These are phyloP conservation scores for Plasmodium relictum DNA, from an alignment of 169 alveolate species.

Conservation along the genomic window DNA sequence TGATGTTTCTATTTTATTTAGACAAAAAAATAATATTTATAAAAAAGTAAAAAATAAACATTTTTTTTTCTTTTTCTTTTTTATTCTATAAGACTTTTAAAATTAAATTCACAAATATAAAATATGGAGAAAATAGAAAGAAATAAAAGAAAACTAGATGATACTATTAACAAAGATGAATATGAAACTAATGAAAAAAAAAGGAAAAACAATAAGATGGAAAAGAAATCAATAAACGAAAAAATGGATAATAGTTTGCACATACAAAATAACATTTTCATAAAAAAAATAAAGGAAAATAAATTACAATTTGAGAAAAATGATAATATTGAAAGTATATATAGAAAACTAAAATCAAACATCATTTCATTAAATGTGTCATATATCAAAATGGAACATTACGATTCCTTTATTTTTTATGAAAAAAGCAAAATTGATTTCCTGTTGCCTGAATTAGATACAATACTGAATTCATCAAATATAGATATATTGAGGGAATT, in stretches of 20 bases:
- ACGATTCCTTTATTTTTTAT: slow-evolving; percentile 57
- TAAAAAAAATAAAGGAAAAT: slow-evolving; percentile 49
- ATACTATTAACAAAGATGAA: slow-evolving; percentile 11
- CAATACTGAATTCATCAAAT: slow-evolving; percentile 50
- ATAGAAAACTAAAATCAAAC: slow-evolving; percentile 48
- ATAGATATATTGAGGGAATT: slow-evolving; percentile 45
- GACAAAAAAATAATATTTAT: too few species aligned
- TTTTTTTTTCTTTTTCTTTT: background rate
- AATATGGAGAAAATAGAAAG: slow-evolving; percentile 46
- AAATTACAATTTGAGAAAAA: slow-evolving; percentile 40
- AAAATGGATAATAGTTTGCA: slow-evolving; percentile 26
- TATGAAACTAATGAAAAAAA: slow-evolving; percentile 38
- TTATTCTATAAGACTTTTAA: background rate
- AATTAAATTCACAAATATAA: background rate
- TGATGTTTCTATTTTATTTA: too few species aligned
- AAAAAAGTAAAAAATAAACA: background rate
- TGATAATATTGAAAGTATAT: slow-evolving; percentile 36
- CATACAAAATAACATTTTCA: slow-evolving; percentile 48
- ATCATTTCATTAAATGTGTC: slow-evolving; percentile 59
- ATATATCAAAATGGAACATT: slow-evolving; percentile 63
- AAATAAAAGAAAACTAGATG: slow-evolving; percentile 40
- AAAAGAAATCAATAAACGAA: slow-evolving; percentile 30
- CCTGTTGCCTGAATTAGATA: slow-evolving; percentile 64
- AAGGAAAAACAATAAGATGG: slow-evolving; percentile 44
- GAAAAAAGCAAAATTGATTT: slow-evolving; percentile 75